Evolutionary conservation across 2,329 filamentous ascomycete genomes (phyloP), one percentile per base, ranked within the genome.

Genomic region (Sporothrix luriei): DNA sequence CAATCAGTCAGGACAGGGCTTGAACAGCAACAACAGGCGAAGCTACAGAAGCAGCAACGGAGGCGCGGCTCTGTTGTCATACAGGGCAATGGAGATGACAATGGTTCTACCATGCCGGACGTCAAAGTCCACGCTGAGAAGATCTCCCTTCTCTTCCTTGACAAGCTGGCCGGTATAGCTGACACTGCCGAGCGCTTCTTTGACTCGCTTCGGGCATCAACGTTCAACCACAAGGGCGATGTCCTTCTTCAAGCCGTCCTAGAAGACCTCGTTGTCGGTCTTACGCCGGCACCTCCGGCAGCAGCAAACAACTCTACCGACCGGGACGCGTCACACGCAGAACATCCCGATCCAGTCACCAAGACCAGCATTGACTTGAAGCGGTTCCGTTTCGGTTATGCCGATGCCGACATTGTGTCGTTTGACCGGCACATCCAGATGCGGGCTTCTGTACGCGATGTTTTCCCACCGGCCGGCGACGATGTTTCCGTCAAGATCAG

Each of bases 301-400:
- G 43, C 59, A 16, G 40, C 57, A 1, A 19, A 21, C 10, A 24
- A 38, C 10, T 2, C 57, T 6, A 21, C 40, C 4, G 11, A 16
- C 2, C 10, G 55, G 10, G 24, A 62, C 14, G 40, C 52, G 4
- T 49, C 70, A 4, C 13, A 11, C 19, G n/a, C 33, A 3, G 11
- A 24, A 5, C 33, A 6, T 16, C n/a, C 48, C 11, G 5, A 52
- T 2, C n/a, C 52, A 1, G 29, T 33, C 2, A 70, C 69, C 2
- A 69, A 81, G 59, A 76, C 79, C 4, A 82, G 77, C 52, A 74
- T 88, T 13, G 80, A 83, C 55, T 74, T 90, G 1, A 81, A 86
- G 72, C 87, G 85, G 72, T 86, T 91, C 74, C 81, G 81, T 0
- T 87, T 91, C 73, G 88, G 88, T 0, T 90, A 90, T 75, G 82